phyloP scores from a whole-genome alignment of 2,329 filamentous ascomycete genomes.

The Mycosphaerella sp. region DNA sequence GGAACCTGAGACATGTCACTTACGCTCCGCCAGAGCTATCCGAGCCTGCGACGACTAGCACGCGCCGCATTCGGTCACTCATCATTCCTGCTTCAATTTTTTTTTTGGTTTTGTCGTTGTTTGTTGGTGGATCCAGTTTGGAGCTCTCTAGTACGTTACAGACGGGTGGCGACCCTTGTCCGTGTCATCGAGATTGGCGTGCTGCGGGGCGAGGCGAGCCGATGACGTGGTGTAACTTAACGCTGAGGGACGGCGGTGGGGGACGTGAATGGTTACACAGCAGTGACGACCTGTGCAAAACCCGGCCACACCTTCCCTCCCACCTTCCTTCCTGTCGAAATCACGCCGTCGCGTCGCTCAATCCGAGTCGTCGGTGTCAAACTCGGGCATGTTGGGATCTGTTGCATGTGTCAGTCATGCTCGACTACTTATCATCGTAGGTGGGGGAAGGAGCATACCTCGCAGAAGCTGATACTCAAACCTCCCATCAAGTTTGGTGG shows the following conservation, averaged over 20 bases:
- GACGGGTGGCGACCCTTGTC: not conserved
- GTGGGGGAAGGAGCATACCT: constrained; percentile 31
- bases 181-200: constrained; percentile 9
- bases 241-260: not conserved
- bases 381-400: constrained; percentile 44
- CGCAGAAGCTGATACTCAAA: constrained; percentile 41
- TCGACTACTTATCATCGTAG: not conserved
- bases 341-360: constrained; percentile 20
- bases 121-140: constrained; percentile 1
- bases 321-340: not conserved
- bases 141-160: too few species aligned
- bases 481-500: constrained; percentile 37
- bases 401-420: constrained; percentile 4
- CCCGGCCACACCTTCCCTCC: not conserved
- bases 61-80: constrained; percentile 39
- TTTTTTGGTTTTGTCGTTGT: not conserved
- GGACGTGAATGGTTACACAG: not conserved
- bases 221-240: constrained; percentile 6
- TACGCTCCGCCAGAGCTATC: constrained; percentile 88
- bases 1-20: constrained; percentile 33
- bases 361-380: constrained; percentile 41
- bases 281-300: not conserved
- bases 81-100: constrained; percentile 1
- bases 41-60: constrained; percentile 79
- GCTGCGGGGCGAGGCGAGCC: constrained; percentile 7